Percentiles rank a stretch among this genome's conserved stretches.
phyloP scores from a whole-genome alignment of 2,329 filamentous ascomycete species.

The Claviceps paspali region DNA sequence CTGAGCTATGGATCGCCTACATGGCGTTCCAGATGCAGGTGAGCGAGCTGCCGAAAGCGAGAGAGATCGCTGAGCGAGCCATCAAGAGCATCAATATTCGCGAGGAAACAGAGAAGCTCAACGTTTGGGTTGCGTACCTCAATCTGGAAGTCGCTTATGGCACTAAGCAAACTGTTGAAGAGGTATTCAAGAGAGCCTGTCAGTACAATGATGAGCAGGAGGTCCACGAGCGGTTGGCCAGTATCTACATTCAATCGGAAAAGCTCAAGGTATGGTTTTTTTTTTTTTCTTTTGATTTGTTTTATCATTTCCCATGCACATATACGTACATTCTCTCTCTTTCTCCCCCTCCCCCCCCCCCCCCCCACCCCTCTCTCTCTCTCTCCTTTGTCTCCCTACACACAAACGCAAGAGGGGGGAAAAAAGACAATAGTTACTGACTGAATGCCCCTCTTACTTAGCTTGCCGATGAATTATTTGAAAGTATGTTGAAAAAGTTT shows the following conservation, averaged over 20 bases:
- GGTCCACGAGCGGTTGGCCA: conserved; percentile 76
- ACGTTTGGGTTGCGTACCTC: conserved; percentile 87
- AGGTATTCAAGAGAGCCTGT: conserved; percentile 81
- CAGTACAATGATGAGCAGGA: conserved; percentile 88
- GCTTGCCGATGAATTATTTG: conserved; percentile 82
- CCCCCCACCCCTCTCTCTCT: no score
- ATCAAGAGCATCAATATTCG: conserved; percentile 81
- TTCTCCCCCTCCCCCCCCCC: no score
- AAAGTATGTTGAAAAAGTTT: conserved; percentile 75
- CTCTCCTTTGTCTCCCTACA: no score
- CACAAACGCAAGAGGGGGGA: no score
- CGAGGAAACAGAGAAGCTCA: conserved; percentile 83
- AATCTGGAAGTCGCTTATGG: conserved; percentile 91
- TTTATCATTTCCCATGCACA: conserved; percentile 15
- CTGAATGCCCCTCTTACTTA: no score
- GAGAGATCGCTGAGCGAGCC: conserved; percentile 80
- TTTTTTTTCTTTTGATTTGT: no score
- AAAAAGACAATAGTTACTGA: background rate
- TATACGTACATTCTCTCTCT: background rate
- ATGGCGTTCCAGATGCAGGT: conserved; percentile 98
- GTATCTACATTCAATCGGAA: conserved; percentile 85
- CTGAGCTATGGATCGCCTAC: conserved; percentile 85
- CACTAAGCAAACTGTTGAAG: conserved; percentile 65
- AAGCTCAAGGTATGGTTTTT: conserved; percentile 73
- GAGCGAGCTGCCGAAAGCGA: conserved; percentile 74